Evolutionary conservation across 169 alveolate genomes (phyloP).

Genomic region (Perkinsus marinus): DNA sequence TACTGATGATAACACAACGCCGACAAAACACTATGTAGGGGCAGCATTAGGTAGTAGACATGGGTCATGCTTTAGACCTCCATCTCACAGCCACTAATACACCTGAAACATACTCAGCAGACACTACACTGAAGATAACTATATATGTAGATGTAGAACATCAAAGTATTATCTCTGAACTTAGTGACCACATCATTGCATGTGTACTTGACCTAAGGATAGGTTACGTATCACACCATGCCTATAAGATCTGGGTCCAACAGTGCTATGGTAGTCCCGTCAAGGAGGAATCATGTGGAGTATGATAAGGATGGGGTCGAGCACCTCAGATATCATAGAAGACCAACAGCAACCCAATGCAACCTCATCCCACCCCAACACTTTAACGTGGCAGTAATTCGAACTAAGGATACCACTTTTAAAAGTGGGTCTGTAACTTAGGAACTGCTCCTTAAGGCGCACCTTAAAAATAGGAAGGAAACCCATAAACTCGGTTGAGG

Average conservation of each 20-base stretch:
- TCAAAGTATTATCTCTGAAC: neutral
- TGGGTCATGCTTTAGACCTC: neutral
- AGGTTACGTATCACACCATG: neutral
- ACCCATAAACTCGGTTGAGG: too few relatives aligned
- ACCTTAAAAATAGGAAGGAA: too few relatives aligned
- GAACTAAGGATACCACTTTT: too few relatives aligned
- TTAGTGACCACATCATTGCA: neutral
- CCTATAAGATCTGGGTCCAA: neutral
- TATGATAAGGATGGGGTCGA: too few relatives aligned
- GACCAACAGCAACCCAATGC: too few relatives aligned
- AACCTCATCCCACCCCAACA: too few relatives aligned
- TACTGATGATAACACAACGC: too few relatives aligned
- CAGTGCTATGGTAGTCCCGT: neutral
- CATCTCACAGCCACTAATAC: neutral
- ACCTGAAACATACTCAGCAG: neutral
- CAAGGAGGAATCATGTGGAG: neutral
- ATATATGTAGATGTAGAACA: neutral
- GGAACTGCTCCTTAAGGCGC: too few relatives aligned
- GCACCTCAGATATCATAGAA: too few relatives aligned
- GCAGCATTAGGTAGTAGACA: neutral
- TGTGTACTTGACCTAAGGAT: neutral
- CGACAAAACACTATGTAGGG: too few relatives aligned
- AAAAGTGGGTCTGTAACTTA: too few relatives aligned
- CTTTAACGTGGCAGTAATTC: too few relatives aligned
- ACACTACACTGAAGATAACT: neutral